Evolutionary conservation across 148 eudicot species (phyloP).

Genomic region (Rhododendron mucronatum): DNA sequence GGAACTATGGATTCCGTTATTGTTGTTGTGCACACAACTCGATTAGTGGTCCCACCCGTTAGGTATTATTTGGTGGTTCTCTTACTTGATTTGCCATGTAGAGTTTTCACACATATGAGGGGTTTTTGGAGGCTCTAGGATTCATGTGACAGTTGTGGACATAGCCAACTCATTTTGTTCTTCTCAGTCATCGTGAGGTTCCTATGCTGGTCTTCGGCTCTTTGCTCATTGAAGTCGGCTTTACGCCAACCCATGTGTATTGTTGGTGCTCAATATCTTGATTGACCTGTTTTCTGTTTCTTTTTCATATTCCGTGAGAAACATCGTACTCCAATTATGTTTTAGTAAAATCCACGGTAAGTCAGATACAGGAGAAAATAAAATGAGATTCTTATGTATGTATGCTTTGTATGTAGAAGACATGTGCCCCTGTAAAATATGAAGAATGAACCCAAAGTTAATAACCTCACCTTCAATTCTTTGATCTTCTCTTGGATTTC

Average conservation of each 20-base stretch:
- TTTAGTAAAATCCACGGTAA: background rate
- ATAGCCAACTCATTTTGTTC: background rate
- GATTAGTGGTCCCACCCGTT: background rate
- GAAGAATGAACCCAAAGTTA: background rate
- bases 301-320: background rate
- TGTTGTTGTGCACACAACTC: too few species aligned
- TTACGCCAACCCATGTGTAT: background rate
- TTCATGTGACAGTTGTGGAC: background rate
- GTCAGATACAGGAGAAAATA: background rate
- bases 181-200: background rate
- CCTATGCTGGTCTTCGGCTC: background rate
- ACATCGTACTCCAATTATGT: background rate
- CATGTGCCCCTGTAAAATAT: background rate
- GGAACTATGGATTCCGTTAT: too few species aligned
- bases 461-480: constrained; percentile 47
- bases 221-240: background rate
- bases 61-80: background rate
- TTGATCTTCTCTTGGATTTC: constrained; percentile 45
- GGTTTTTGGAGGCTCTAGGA: background rate
- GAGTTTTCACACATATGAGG: background rate
- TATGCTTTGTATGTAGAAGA: background rate
- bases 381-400: background rate
- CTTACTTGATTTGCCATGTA: background rate
- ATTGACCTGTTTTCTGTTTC: background rate
- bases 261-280: background rate